phyloP scores from a whole-genome alignment of 306 rosid genomes.

The Castanea crenata region DNA sequence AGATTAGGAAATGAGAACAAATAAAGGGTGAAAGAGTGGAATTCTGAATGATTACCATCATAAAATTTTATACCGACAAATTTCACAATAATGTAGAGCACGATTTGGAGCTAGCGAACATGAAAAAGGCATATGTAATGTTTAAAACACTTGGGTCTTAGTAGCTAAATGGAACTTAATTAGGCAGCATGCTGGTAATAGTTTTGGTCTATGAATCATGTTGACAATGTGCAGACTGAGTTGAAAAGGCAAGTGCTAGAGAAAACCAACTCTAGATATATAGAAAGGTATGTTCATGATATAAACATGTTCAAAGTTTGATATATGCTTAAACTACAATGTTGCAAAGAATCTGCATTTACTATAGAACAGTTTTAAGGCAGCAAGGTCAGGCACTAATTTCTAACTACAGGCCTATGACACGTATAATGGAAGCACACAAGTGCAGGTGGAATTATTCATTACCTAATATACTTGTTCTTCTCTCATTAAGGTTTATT shows the following conservation, averaged over 20 bases:
- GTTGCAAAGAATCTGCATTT: no score
- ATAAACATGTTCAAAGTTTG: no score
- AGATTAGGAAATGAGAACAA: conserved; percentile 60
- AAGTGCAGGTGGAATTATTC: no score
- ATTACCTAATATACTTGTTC: no score
- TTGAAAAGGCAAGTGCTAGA: not conserved
- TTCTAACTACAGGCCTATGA: no score
- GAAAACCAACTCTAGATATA: no score
- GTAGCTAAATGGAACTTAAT: not conserved
- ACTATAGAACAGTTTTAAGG: no score
- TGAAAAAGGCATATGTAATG: not conserved
- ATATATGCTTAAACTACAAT: no score
- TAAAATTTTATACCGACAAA: conserved; percentile 24
- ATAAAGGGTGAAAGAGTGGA: conserved; percentile 37
- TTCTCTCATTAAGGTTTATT: no score
- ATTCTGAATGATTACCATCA: conserved; percentile 41
- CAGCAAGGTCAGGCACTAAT: no score
- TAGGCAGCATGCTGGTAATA: not conserved
- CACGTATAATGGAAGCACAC: no score
- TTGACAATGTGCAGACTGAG: not conserved
- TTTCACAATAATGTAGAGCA: conserved; percentile 30
- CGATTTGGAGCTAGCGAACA: not conserved
- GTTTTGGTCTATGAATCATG: not conserved
- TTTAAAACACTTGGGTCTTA: not conserved
- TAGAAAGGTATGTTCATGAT: no score